A percentile compares a stretch with the other conserved stretches of the same genome.
Conservation (phyloP, 2,329 filamentous ascomycete genomes). For the Aciculosporium take region DNA sequence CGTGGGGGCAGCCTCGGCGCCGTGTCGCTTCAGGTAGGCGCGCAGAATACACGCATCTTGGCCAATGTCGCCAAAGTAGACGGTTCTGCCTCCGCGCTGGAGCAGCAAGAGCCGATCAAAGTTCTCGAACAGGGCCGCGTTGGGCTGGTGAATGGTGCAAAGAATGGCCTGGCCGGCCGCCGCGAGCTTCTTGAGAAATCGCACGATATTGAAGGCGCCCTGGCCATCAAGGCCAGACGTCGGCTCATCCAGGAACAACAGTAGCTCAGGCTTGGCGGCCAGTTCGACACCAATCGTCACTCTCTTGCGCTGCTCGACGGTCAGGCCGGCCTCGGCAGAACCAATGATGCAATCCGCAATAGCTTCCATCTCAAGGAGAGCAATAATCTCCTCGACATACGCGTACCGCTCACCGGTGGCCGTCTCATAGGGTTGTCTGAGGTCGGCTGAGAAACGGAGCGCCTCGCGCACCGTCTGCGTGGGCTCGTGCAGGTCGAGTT, state of each 20-base stretch:
- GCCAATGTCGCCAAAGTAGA: slow-evolving; percentile 79
- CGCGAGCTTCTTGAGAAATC: slow-evolving; percentile 63
- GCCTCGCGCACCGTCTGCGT: slow-evolving; percentile 50
- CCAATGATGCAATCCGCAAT: slow-evolving; percentile 47
- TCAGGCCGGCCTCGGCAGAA: slow-evolving; percentile 52
- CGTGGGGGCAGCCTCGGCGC: slow-evolving; percentile 40
- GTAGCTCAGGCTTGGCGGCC: slow-evolving; percentile 63
- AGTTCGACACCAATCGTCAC: slow-evolving; percentile 89
- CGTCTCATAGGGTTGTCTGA: slow-evolving; percentile 41
- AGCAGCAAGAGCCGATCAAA: slow-evolving; percentile 74
- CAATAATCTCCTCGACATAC: slow-evolving; percentile 48
- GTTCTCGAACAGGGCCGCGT: slow-evolving; percentile 72
- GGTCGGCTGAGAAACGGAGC: slow-evolving; percentile 46
- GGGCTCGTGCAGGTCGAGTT: slow-evolving; percentile 47
- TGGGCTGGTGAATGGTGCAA: slow-evolving; percentile 85
- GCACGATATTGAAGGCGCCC: slow-evolving; percentile 62
- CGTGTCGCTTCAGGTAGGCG: slow-evolving; percentile 44
- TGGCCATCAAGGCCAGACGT: slow-evolving; percentile 53
- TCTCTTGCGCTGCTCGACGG: slow-evolving; percentile 52
- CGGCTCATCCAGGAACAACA: slow-evolving; percentile 68
- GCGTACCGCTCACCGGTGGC: slow-evolving; percentile 40
- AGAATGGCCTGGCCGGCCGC: slow-evolving; percentile 76
- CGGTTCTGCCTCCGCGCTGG: slow-evolving; percentile 62
- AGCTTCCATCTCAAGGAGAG: slow-evolving; percentile 42
- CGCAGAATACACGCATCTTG: slow-evolving; percentile 58